phyloP scores from a whole-genome alignment of 768 basidiomycete species.

The Agaricus subrufescens region DNA sequence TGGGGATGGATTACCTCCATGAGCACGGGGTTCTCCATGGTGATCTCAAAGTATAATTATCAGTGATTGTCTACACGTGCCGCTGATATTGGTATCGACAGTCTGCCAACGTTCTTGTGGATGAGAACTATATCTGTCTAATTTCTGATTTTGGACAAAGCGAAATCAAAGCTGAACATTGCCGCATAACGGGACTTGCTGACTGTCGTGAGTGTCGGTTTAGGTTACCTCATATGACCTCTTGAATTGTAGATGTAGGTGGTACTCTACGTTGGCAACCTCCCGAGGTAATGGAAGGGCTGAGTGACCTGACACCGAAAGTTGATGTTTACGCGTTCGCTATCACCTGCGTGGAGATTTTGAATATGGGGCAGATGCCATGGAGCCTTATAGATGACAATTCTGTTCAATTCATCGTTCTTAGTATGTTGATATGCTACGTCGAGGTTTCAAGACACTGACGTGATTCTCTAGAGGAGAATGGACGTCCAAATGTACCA shows the following conservation, averaged over 20 bases:
- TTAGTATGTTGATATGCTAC: conserved; percentile 31
- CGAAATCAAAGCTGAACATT: conserved; percentile 73
- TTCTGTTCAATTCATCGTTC: conserved; percentile 46
- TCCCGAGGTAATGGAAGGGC: conserved; percentile 59
- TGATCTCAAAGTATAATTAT: conserved; percentile 60
- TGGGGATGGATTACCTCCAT: conserved; percentile 83
- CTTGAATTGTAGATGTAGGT: conserved; percentile 26
- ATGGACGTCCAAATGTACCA: conserved; percentile 49
- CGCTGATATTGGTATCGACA: conserved; percentile 9
- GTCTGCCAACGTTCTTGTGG: conserved; percentile 76
- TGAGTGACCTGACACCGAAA: conserved; percentile 40
- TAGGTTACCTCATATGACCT: neutral
- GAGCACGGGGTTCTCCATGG: conserved; percentile 66
- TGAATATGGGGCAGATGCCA: conserved; percentile 59
- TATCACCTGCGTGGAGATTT: conserved; percentile 63
- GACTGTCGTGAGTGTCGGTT: conserved; percentile 38
- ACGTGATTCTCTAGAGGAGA: conserved; percentile 30
- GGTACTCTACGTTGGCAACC: conserved; percentile 71
- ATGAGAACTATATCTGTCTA: conserved; percentile 61
- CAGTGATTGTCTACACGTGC: neutral
- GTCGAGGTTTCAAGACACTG: conserved; percentile 11
- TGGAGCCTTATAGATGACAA: conserved; percentile 51
- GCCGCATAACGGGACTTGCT: conserved; percentile 49
- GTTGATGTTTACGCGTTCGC: conserved; percentile 72
- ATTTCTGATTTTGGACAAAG: conserved; percentile 84